phyloP scores from a whole-genome alignment of 192 early-diverging fungal genomes.

The Diversispora epigaea region DNA sequence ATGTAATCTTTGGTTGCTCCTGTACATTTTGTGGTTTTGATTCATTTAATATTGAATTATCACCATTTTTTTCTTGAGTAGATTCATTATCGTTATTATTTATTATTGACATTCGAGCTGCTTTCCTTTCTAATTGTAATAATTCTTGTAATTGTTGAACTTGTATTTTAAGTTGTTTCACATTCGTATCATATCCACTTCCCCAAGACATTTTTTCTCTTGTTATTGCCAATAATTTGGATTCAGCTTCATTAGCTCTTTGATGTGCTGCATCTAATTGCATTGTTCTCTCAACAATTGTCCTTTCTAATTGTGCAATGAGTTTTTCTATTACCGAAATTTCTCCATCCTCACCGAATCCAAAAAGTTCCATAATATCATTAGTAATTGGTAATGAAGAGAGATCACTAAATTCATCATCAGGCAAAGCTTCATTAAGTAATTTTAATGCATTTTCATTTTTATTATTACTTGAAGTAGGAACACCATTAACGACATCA shows the following conservation, averaged over 20 bases:
- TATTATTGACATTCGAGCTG: background rate
- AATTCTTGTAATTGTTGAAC: constrained; percentile 25
- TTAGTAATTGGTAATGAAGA: constrained; percentile 26
- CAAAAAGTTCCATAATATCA: constrained; percentile 29
- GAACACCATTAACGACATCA: background rate
- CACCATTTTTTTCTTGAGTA: background rate
- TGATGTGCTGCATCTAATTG: constrained; percentile 26
- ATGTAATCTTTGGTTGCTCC: background rate
- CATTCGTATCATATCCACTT: constrained; percentile 15
- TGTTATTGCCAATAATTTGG: constrained; percentile 19
- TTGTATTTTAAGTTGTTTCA: constrained; percentile 17
- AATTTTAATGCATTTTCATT: background rate
- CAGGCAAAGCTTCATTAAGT: background rate
- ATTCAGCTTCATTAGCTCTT: constrained; percentile 17
- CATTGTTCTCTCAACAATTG: constrained; percentile 26
- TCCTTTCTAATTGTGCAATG: constrained; percentile 27
- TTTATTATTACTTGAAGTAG: background rate
- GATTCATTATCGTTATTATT: too few species aligned
- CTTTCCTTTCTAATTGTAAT: constrained; percentile 29
- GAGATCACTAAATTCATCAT: constrained; percentile 1
- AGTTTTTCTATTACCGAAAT: constrained; percentile 26
- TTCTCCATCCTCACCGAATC: constrained; percentile 5
- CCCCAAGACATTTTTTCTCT: constrained; percentile 28
- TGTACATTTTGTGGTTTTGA: background rate
- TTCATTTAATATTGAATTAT: background rate